Evolutionary conservation across 768 basidiomycete genomes (phyloP), one percentile per base, ranked within the genome.

Genomic region (Psilocybe azurescens): DNA sequence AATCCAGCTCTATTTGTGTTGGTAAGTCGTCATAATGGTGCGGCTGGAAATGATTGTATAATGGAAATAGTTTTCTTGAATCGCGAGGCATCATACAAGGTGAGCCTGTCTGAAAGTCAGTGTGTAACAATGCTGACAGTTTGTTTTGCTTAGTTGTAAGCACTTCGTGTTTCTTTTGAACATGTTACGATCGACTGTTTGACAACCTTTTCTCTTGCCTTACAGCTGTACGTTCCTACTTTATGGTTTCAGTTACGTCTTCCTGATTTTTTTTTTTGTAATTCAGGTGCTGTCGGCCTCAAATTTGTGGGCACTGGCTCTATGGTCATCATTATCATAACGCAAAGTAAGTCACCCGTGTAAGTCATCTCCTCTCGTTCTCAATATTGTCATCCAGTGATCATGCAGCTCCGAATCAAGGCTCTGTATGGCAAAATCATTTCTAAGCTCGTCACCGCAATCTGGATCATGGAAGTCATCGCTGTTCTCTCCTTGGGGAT

Each of bases 371-470:
- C 28, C 32, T 51, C 36, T 20, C 44, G 20, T 30, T 44, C n/a
- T 14, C 7, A 44, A 44, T 44, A 44, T 13, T 14, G 1, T 14
- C n/a, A 14, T 33, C 28, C 20, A 75, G 74, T 69, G 56, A 69
- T 75, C 46, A 67, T 75, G 67, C 67, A 67, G 36, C 66, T 69
- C 16, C 69, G 74, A 51, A 67, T 75, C 52, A 66, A 68, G 57
- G 66, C 72, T 0, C 28, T 75, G 20, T 75, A 73, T 59, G 65
- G 67, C 6, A 64, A 39, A 20, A 60, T 38, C 67, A 49, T 73
- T 28, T 61, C 66, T 13, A 53, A 28, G 4, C 46, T 66, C 29
- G 60, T 75, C 36, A 63, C 60, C 5, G 54, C 54, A 2, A 55
- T 68, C 38, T 73, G 71, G 65, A 38, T 61, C 9, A 53, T 60